phyloP scores from a whole-genome alignment of 108 stramenopile genomes.

The Chaetoceros muelleri region DNA sequence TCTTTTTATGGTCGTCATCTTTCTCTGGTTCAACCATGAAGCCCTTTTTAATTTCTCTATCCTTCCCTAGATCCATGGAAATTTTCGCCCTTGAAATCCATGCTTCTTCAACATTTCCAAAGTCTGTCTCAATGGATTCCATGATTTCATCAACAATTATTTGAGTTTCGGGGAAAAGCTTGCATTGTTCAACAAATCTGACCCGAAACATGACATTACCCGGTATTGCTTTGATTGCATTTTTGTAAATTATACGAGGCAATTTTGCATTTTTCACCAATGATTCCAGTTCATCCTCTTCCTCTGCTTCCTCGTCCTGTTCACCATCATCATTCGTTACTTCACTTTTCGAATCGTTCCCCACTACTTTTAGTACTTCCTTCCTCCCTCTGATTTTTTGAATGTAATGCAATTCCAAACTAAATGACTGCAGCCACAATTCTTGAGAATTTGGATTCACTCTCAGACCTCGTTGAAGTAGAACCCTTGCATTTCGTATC shows the following conservation, averaged over 20 bases:
- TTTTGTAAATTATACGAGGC: conserved; percentile 45
- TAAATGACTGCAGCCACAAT: conserved; percentile 75
- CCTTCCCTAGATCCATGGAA: conserved; percentile 13
- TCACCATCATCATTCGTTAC: conserved; percentile 5
- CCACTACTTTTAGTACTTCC: conserved; percentile 33
- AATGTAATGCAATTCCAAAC: conserved; percentile 74
- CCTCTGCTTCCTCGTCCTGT: conserved; percentile 8
- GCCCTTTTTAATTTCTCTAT: conserved; percentile 3
- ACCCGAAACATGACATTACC: conserved; percentile 49
- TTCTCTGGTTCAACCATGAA: conserved; percentile 5
- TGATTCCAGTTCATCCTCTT: neutral
- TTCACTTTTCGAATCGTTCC: conserved; percentile 5
- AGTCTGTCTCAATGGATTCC: conserved; percentile 38
- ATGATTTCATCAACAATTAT: conserved; percentile 40
- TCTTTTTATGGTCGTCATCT: conserved; percentile 9
- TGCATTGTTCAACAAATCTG: conserved; percentile 58
- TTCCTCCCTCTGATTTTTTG: conserved; percentile 58
- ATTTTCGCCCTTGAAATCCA: conserved; percentile 67
- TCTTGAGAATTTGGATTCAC: conserved; percentile 49
- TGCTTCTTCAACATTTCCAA: conserved; percentile 49
- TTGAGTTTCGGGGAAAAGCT: conserved; percentile 52
- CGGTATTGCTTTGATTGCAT: conserved; percentile 64
- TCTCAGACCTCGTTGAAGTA: conserved; percentile 75
- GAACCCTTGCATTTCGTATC: conserved; percentile 62
- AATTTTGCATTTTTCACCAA: conserved; percentile 21